Evolutionary conservation across 1,284 basidiomycete genomes (phyloP), one percentile per base, ranked within the genome.

Genomic region (Ustilago sp.): DNA sequence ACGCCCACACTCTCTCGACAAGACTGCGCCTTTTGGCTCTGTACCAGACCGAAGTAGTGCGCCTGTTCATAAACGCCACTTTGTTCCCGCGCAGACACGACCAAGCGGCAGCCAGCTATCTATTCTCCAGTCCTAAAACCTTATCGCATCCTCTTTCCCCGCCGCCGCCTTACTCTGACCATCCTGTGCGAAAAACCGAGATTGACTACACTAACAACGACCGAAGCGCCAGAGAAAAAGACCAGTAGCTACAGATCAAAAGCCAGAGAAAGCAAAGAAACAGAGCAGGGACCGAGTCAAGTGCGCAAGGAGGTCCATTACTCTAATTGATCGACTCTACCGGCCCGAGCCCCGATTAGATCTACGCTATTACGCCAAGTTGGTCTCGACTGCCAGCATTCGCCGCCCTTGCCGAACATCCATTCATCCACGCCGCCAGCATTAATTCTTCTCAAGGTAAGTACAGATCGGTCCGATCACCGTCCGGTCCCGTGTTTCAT

Each of bases 271-370:
- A 23, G 23, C 23, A 23, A 23, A 51, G 45, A 59, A 65, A 59
- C 56, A 65, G 50, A 65, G 56, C 31, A 11, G 60, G 48, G n/a
- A 34, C 32, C 35, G 31, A 50, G n/a, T 35, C 47, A 54, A 52
- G 1, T 12, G 48, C 28, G 28, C 8, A 28, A 47, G 32, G 39
- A 50, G 31, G 1, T 12, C 4, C 48, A 13, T 13, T 13, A 50
- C 28, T 12, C 28, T 13, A 50, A 8, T 12, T 13, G 31, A 31
- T 48, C 48, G n/a, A 50, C 48, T n/a, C 17, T 17, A 57, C 8
- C 34, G 4, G 4, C 55, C 47, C 58, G 45, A 36, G n/a, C 38
- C 48, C 28, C 47, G 41, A 51, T 31, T 36, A 35, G 36, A 61
- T 34, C 23, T 41, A 34, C 2, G 45, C 35, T 48, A 32, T 31